These are phyloP conservation scores for Neurospora sp. DNA, from an alignment of 495 filamentous ascomycete genomes.

Conservation along the genomic window DNA sequence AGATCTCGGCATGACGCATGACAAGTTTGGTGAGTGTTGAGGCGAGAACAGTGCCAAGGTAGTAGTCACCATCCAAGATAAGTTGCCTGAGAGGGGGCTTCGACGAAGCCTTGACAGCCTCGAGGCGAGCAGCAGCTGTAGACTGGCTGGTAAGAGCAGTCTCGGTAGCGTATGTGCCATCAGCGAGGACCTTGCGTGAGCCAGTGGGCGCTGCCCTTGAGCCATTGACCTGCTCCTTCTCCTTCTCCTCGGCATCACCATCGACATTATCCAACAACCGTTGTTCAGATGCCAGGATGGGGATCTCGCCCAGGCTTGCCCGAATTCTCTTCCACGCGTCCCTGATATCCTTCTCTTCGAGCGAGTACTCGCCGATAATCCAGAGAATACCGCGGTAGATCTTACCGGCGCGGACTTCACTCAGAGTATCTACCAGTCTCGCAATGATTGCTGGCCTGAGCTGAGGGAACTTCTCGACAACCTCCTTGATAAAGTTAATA, in stretches of 20 bases:
- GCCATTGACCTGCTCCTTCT: slow-evolving; percentile 67
- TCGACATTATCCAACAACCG: slow-evolving; percentile 64
- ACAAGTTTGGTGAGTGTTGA: slow-evolving; percentile 95
- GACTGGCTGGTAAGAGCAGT: slow-evolving; percentile 90
- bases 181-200: slow-evolving; percentile 84
- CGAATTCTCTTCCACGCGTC: slow-evolving; percentile 97
- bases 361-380: slow-evolving; percentile 96
- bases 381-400: slow-evolving; percentile 94
- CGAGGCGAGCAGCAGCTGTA: slow-evolving; percentile 77
- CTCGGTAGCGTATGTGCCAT: slow-evolving; percentile 96
- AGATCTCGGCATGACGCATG: slow-evolving; percentile 96
- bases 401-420: slow-evolving; percentile 92
- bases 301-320: slow-evolving; percentile 90
- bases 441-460: slow-evolving; percentile 78
- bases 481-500: slow-evolving; percentile 97
- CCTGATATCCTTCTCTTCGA: slow-evolving; percentile 87
- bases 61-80: slow-evolving; percentile 96
- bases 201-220: slow-evolving; percentile 68
- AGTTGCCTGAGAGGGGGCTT: slow-evolving; percentile 94
- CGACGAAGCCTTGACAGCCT: slow-evolving; percentile 92
- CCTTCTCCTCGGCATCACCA: slow-evolving; percentile 42
- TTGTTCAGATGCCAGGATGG: slow-evolving; percentile 92
- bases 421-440: slow-evolving; percentile 80
- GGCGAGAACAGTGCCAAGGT: slow-evolving; percentile 87
- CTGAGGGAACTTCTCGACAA: slow-evolving; percentile 95